These are phyloP conservation scores for Strigomonas galati DNA, from an alignment of 208 protist genomes.

Conservation along the genomic window DNA sequence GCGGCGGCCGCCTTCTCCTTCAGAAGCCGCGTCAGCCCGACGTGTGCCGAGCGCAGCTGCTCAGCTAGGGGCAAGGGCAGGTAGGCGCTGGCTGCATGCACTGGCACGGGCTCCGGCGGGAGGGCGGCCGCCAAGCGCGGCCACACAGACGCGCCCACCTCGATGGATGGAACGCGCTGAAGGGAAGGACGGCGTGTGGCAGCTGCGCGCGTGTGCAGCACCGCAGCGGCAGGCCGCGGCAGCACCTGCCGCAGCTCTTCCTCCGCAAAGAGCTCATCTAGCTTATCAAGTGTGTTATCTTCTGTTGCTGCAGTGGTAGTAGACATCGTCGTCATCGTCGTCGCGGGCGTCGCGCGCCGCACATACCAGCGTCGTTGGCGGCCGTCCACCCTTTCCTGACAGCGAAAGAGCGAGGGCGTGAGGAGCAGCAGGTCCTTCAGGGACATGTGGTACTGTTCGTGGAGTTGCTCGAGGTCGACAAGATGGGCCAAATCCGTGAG, in stretches of 20 bases:
- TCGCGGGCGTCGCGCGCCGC: background rate
- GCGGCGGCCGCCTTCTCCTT: background rate
- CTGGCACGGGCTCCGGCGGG: background rate
- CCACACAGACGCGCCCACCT: background rate
- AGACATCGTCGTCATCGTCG: background rate
- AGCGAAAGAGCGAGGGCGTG: constrained; percentile 45
- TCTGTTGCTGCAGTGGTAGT: background rate
- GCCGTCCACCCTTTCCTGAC: constrained; percentile 5
- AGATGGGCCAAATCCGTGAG: constrained; percentile 51
- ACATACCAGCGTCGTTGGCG: too few relatives aligned
- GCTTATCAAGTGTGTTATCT: too few relatives aligned
- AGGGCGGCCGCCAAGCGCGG: background rate
- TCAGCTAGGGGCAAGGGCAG: background rate
- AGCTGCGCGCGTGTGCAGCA: too few relatives aligned
- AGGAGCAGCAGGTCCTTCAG: constrained; percentile 46
- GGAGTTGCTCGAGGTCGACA: constrained; percentile 58
- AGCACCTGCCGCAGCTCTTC: background rate
- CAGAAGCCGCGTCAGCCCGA: background rate
- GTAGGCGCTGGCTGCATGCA: too few relatives aligned
- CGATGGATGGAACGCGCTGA: background rate
- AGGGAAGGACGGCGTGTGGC: background rate
- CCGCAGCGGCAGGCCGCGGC: too few relatives aligned
- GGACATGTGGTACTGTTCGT: constrained; percentile 40
- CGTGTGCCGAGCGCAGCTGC: background rate
- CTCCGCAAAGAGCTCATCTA: background rate